Evolutionary conservation across 2,329 filamentous ascomycete genomes (phyloP).

Genomic region (Cordyceps militaris): DNA sequence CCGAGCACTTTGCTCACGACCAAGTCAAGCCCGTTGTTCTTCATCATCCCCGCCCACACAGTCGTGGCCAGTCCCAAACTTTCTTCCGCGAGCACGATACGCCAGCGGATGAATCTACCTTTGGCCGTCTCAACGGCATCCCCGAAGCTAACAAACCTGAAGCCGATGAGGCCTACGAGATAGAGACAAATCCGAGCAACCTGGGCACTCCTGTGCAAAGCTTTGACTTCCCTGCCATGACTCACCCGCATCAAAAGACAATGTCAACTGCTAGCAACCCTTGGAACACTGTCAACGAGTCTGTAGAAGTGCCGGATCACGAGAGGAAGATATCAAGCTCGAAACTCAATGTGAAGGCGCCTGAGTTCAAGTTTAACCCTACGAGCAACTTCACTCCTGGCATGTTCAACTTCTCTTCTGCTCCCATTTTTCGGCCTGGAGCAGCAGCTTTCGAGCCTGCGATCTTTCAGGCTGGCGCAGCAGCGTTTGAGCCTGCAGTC

Average conservation of each 20-base stretch:
- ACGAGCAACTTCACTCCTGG: conserved; percentile 43
- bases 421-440: conserved; percentile 4
- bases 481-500: conserved; percentile 26
- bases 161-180: conserved; percentile 52
- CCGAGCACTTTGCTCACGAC: conserved; percentile 46
- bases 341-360: conserved; percentile 80
- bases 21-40: conserved; percentile 49
- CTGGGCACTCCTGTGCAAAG: conserved; percentile 55
- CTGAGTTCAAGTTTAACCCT: conserved; percentile 76
- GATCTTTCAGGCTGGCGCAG: conserved; percentile 36
- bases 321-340: conserved; percentile 57
- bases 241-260: conserved; percentile 45
- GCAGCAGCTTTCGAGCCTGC: conserved; percentile 27
- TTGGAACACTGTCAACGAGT: conserved; percentile 44
- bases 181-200: conserved; percentile 69
- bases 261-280: conserved; percentile 55
- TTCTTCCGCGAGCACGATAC: conserved; percentile 53
- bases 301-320: conserved; percentile 33
- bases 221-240: conserved; percentile 38
- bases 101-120: conserved; percentile 32
- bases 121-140: conserved; percentile 34
- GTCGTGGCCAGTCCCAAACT: conserved; percentile 62
- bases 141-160: conserved; percentile 34
- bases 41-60: conserved; percentile 69
- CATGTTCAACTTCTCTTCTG: conserved; percentile 42